phyloP scores from a whole-genome alignment of 331 rosid species.

The Quercus phellos region DNA sequence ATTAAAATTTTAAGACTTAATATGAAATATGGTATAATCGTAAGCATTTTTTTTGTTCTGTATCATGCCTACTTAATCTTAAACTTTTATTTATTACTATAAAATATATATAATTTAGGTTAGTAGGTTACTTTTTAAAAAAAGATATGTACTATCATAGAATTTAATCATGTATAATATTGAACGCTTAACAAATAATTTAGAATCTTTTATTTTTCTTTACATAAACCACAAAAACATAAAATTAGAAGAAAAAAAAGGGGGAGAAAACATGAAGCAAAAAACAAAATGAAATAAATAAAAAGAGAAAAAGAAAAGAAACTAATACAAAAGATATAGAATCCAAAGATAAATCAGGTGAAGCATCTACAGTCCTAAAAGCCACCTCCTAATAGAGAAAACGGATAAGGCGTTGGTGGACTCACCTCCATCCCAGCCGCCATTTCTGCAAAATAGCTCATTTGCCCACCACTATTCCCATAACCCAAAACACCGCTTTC shows the following conservation, averaged over 20 bases:
- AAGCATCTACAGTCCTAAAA: constrained; percentile 33
- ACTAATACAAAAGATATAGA: constrained; percentile 16
- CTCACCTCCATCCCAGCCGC: constrained; percentile 38
- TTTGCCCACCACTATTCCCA: constrained; percentile 25
- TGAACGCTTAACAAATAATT: background rate
- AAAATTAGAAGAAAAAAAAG: background rate
- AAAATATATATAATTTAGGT: too few relatives aligned
- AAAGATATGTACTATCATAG: too few relatives aligned
- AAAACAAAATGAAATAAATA: too few relatives aligned
- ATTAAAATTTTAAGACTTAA: too few relatives aligned
- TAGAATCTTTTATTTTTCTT: background rate
- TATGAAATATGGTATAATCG: too few relatives aligned
- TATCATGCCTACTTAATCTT: too few relatives aligned
- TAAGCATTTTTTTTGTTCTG: too few relatives aligned
- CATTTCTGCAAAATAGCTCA: constrained; percentile 37
- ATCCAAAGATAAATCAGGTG: constrained; percentile 27
- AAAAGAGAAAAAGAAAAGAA: background rate
- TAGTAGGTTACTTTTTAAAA: too few relatives aligned
- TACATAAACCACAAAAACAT: background rate
- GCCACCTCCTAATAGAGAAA: constrained; percentile 72
- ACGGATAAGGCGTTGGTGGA: constrained; percentile 83
- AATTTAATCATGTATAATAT: background rate
- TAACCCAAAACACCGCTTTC: constrained; percentile 16
- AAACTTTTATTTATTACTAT: too few relatives aligned
- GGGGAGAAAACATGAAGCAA: too few relatives aligned